Evolutionary conservation across 129 eudicot species (phyloP).

Genomic region (Lonicera japonica): DNA sequence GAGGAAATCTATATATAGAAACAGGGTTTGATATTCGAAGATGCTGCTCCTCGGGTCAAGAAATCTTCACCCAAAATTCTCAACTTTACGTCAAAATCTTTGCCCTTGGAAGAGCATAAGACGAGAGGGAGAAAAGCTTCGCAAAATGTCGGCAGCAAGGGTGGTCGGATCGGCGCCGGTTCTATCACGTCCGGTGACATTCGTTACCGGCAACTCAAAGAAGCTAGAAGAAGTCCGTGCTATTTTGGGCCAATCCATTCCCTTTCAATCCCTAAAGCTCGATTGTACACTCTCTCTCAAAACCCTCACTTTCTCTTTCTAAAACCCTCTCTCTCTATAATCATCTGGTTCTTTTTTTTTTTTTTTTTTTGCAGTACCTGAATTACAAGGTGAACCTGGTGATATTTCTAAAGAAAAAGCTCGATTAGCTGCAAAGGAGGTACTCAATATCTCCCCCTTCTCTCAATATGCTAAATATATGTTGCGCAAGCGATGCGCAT

Average conservation of each 20-base stretch:
- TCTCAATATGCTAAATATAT: no score
- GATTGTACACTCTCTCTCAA: constrained; percentile 51
- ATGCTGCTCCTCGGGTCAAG: no score
- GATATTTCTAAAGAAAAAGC: constrained; percentile 90
- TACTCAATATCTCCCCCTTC: constrained; percentile 3
- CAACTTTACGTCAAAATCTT: no score
- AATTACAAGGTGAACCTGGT: constrained; percentile 87
- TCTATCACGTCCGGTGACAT: constrained; percentile 66
- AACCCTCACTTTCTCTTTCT: not conserved
- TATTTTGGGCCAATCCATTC: constrained; percentile 72
- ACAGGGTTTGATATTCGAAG: no score
- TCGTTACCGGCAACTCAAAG: constrained; percentile 85
- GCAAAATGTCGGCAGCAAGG: constrained; percentile 37
- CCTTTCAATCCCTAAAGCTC: constrained; percentile 81
- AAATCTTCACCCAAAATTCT: no score
- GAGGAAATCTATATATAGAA: no score
- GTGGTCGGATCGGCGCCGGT: constrained; percentile 23
- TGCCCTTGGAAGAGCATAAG: no score
- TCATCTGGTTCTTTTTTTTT: not conserved
- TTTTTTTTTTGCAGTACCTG: constrained; percentile 48
- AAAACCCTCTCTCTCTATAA: no score
- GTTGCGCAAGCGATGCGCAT: no score
- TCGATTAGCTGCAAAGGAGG: constrained; percentile 76
- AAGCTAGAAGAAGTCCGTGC: constrained; percentile 87
- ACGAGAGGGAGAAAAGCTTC: not conserved